These are phyloP conservation scores for Yamagishiella unicocca DNA, from an alignment of 139 green algal genomes.

Conservation along the genomic window DNA sequence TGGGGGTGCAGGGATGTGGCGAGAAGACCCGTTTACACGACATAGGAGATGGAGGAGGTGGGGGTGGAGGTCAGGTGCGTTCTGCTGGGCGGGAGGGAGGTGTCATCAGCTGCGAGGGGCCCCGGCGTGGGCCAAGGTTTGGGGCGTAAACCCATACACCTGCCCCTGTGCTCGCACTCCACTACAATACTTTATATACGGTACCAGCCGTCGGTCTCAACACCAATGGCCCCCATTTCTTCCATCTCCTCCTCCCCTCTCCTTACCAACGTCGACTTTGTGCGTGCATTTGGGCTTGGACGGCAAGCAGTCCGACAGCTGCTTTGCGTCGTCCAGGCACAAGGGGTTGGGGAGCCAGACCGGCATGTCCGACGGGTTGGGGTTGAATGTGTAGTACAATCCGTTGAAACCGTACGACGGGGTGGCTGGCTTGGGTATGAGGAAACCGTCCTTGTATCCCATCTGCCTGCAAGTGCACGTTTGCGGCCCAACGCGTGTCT, in stretches of 20 bases:
- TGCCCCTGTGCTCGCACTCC: too few relatives aligned
- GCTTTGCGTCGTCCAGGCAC: not conserved
- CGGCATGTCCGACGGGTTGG: not conserved
- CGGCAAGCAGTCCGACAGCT: not conserved
- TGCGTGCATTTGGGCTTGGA: not conserved
- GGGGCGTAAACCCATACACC: too few relatives aligned
- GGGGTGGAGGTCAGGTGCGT: too few relatives aligned
- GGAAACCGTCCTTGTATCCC: conserved; percentile 4
- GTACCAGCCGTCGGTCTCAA: too few relatives aligned
- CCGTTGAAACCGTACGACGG: not conserved
- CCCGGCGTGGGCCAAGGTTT: too few relatives aligned
- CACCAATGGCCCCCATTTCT: too few relatives aligned
- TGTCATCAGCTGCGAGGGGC: too few relatives aligned
- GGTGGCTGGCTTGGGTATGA: not conserved
- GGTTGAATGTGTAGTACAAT: conserved; percentile 1
- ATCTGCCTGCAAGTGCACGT: not conserved
- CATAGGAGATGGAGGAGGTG: too few relatives aligned
- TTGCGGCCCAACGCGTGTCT: too few relatives aligned
- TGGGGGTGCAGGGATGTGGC: not conserved
- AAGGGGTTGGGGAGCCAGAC: not conserved
- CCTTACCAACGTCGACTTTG: not conserved
- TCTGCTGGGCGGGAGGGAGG: too few relatives aligned
- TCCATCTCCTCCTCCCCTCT: too few relatives aligned
- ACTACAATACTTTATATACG: too few relatives aligned
- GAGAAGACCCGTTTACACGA: not conserved